phyloP scores from a whole-genome alignment of 2,329 filamentous ascomycete genomes.

The Beauveria bassiana region DNA sequence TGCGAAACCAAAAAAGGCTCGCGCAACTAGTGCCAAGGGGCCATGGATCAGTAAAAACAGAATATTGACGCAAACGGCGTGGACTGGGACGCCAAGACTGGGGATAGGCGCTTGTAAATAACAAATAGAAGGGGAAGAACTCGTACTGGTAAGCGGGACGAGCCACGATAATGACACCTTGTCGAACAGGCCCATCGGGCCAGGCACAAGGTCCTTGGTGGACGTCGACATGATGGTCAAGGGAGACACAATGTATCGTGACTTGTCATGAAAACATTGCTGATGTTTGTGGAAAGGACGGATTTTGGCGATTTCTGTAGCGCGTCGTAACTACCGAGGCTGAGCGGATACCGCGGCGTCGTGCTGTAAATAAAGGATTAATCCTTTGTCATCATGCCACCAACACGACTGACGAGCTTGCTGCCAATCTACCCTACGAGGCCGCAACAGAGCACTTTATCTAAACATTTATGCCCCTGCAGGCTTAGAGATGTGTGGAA shows the following conservation, averaged over 20 bases:
- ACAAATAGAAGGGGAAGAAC: not conserved
- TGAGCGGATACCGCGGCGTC: too few relatives aligned
- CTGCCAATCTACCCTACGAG: too few relatives aligned
- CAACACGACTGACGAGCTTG: too few relatives aligned
- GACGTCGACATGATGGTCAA: not conserved
- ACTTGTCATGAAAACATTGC: not conserved
- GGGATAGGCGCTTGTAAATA: not conserved
- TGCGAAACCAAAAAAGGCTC: not conserved
- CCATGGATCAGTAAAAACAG: not conserved
- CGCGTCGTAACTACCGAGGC: not conserved
- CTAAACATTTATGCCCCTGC: too few relatives aligned
- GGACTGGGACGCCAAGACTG: not conserved
- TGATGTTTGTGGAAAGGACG: too few relatives aligned
- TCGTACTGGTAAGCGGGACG: not conserved
- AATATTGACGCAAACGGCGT: not conserved
- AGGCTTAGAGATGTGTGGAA: too few relatives aligned
- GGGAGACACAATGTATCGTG: not conserved
- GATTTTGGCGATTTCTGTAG: not conserved
- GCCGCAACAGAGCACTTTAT: too few relatives aligned
- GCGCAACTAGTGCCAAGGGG: not conserved
- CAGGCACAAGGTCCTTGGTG: not conserved
- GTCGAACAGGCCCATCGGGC: not conserved
- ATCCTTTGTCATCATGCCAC: too few relatives aligned
- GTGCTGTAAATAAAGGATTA: too few relatives aligned
- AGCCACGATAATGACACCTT: not conserved